phyloP scores from a whole-genome alignment of 805 yeast genomes.

The Grigorovia humatica region DNA sequence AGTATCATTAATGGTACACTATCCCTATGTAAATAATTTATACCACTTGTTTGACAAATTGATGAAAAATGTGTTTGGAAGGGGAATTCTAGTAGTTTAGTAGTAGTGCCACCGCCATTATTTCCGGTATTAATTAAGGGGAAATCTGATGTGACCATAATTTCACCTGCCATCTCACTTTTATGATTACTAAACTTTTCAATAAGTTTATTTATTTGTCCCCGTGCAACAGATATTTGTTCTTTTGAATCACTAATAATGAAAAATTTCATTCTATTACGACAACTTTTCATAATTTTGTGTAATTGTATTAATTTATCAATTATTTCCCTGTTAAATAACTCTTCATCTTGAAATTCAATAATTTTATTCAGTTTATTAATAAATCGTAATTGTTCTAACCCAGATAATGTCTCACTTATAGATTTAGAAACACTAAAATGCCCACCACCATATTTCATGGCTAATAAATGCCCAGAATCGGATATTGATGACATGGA shows the following conservation, averaged over 20 bases:
- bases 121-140: conserved; percentile 1
- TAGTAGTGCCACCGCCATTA: conserved; percentile 6
- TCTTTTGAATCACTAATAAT: conserved; percentile 46
- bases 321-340: conserved; percentile 46
- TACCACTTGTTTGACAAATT: conserved; percentile 48
- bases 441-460: conserved; percentile 52
- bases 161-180: no score
- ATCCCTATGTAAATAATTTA: conserved; percentile 55
- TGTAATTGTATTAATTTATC: conserved; percentile 52
- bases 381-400: conserved; percentile 65
- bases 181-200: background rate
- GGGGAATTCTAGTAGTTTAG: conserved; percentile 59
- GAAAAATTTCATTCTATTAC: conserved; percentile 38
- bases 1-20: conserved; percentile 81
- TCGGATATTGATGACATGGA: conserved; percentile 74
- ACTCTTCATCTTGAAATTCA: conserved; percentile 34
- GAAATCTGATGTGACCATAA: conserved; percentile 1
- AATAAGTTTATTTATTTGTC: conserved; percentile 12
- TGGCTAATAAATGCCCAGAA: conserved; percentile 79
- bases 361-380: conserved; percentile 42
- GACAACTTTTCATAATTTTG: conserved; percentile 32
- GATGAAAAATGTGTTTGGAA: conserved; percentile 85
- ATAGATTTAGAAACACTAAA: conserved; percentile 51
- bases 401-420: conserved; percentile 58
- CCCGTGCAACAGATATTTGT: conserved; percentile 16